These are phyloP conservation scores for Penicillium daleae DNA, from an alignment of 495 filamentous ascomycete species.

Conservation along the genomic window DNA sequence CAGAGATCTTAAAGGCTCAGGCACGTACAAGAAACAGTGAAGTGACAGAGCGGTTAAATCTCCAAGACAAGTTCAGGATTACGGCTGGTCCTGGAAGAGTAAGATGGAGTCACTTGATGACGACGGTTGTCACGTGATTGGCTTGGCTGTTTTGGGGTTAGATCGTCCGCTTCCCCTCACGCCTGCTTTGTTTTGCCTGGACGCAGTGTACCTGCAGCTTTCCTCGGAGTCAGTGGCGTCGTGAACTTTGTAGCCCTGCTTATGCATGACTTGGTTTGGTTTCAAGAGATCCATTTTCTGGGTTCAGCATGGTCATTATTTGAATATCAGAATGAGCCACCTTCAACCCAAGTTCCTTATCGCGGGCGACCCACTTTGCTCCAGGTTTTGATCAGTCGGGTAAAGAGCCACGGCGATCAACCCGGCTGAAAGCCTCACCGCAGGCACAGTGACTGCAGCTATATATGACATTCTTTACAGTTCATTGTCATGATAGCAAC, in stretches of 20 bases:
- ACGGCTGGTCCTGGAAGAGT: conserved; percentile 3
- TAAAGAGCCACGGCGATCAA: neutral
- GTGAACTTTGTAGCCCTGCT: neutral
- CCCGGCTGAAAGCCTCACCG: conserved; percentile 24
- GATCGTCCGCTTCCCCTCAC: conserved; percentile 8
- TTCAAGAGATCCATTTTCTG: conserved; percentile 3
- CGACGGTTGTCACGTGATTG: conserved; percentile 24
- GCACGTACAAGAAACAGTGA: neutral
- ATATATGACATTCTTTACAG: conserved; percentile 33
- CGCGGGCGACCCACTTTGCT: neutral
- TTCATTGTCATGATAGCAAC: neutral
- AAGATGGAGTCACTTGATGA: conserved; percentile 36
- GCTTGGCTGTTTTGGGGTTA: conserved; percentile 13
- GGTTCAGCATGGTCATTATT: neutral
- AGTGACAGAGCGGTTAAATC: neutral
- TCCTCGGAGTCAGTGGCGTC: neutral
- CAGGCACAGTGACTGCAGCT: conserved; percentile 26
- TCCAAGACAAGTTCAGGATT: conserved; percentile 1
- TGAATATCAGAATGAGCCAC: neutral
- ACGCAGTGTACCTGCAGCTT: neutral
- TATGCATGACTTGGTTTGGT: neutral
- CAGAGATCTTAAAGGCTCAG: neutral
- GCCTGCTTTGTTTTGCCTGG: neutral
- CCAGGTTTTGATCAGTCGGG: neutral
- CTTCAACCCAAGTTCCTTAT: conserved; percentile 5